Evolutionary conservation across 2,329 filamentous ascomycete genomes (phyloP), one percentile per base, ranked within the genome.

Genomic region (Fusarium sp.): DNA sequence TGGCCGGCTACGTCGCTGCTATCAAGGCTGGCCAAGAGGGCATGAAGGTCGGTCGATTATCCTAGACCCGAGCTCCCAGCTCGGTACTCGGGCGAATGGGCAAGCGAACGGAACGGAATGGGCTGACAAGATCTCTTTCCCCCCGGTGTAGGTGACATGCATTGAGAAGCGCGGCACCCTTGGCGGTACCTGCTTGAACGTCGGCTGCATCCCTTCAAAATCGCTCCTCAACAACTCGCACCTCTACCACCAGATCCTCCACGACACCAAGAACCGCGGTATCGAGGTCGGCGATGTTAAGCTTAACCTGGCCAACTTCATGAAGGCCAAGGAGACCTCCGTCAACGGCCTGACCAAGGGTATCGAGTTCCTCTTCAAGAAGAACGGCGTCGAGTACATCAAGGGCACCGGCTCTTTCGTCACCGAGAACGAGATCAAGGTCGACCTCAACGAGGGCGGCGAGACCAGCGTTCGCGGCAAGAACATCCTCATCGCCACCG

Each of bases 191-290:
- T 99, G 97, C 89, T 88, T 99, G 81, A 99, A 99, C 85, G 97
- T 99, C 82, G 97, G 97, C 87, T 99, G 97, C 87, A 99, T 99
- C 83, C 97, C 97, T 77, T 99, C 97, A 76, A 99, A 99, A 87
- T 98, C 97, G 73, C 94, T 99, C 79, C 94, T 99, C 85, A 99
- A 98, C 92, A 98, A 98, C 90, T 98, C 97, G 80, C 95, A 98
- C 85, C 90, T 98, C 71, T 98, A 98, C 89, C 96, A 98, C 88
- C 93, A 95, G 86, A 93, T 98, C 82, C 91, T 97, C 71, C 96
- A 99, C 88, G 97, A 99, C 88, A 96, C 95, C 77, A 98, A 98
- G 88, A 91, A 94, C 86, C 95, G 97, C 84, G 97, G 97, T 83
- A 99, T 99, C 84, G 96, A 98, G 82, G 97, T 99, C 79, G 93